Evolutionary conservation across 768 basidiomycete genomes (phyloP), one percentile per base, ranked within the genome.

Genomic region (Lactarius evosmus): DNA sequence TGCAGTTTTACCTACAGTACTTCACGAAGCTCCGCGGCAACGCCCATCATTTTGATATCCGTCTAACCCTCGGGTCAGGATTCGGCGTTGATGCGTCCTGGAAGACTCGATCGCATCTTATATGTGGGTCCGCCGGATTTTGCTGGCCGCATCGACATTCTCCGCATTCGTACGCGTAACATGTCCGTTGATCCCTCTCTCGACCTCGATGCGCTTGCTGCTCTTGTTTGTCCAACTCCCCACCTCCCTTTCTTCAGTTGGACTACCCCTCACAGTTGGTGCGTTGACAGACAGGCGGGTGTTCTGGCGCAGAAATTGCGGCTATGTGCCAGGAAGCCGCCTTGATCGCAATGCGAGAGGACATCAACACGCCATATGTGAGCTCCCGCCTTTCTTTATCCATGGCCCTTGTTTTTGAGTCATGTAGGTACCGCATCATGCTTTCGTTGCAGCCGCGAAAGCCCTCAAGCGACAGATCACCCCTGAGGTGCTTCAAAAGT

Each of bases 251-350:
- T 57, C 36, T 56, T 62, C 65, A 27, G 65, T 63, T 7, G 3
- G 40, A 41, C 22, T 9, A n/a, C 30, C 56, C 32, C 25, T 30
- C 7, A 46, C 29, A 16, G 14, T 56, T 44, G 59, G 9, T 54
- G n/a, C n/a, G n/a, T 49, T 14, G 4, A 16, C 70, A 98, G 97
- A 91, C 95, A 1, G 86, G 90, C 11, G 97, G 96, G 1, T 99
- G 94, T 73, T 98, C 95, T 22, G 97, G 97, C 5, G 97, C 97
- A 6, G 97, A 99, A 74, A 86, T 98, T 36, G 82, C 85, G 7
- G 87, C 89, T 9, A 81, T 98, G 50, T 98, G 95, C 72, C 97
- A 98, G 75, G 96, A 99, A 74, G 97, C 97, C 4, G 97, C 96
- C 0, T 74, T 98, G 66, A 73, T 88, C 59, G 91, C 95, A 0